These are phyloP conservation scores for Fusarium transvaalense DNA, from an alignment of 2,329 filamentous ascomycete species.

Conservation along the genomic window DNA sequence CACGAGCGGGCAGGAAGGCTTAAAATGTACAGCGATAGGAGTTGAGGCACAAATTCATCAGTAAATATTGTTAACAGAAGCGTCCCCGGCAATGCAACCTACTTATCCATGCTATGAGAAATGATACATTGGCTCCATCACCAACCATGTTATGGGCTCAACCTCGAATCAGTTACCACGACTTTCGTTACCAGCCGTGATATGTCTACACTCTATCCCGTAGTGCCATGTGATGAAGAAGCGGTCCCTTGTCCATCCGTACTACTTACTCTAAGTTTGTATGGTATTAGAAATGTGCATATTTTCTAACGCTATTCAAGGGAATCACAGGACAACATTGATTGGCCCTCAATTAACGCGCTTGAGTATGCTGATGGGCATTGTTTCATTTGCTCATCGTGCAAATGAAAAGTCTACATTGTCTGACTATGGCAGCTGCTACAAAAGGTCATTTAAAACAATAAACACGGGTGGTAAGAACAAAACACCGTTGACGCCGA, in stretches of 20 bases:
- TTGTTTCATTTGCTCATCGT: constrained; percentile 18
- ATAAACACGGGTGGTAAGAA: constrained; percentile 2
- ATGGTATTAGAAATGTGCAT: no score
- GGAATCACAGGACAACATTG: neutral
- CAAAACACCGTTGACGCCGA: constrained; percentile 43
- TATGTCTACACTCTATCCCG: no score
- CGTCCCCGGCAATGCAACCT: neutral
- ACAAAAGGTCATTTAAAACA: neutral
- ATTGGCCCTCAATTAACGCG: neutral
- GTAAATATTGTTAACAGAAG: constrained; percentile 9
- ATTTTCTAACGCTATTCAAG: no score
- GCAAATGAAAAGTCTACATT: constrained; percentile 30
- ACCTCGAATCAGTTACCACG: no score
- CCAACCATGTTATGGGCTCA: neutral
- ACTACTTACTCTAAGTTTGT: no score
- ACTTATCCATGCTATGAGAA: neutral
- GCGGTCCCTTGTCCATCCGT: no score
- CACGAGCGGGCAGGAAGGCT: neutral
- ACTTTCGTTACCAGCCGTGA: neutral
- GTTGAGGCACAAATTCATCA: constrained; percentile 13
- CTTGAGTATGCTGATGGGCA: neutral
- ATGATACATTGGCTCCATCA: neutral
- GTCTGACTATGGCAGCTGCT: constrained; percentile 2
- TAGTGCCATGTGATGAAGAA: no score
- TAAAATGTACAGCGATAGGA: constrained; percentile 7